Percentiles rank a stretch among this genome's conserved stretches.
Evolutionary conservation across 2,329 filamentous ascomycete species (phyloP).

Genomic region (Fusarium neocosmosporiellum): DNA sequence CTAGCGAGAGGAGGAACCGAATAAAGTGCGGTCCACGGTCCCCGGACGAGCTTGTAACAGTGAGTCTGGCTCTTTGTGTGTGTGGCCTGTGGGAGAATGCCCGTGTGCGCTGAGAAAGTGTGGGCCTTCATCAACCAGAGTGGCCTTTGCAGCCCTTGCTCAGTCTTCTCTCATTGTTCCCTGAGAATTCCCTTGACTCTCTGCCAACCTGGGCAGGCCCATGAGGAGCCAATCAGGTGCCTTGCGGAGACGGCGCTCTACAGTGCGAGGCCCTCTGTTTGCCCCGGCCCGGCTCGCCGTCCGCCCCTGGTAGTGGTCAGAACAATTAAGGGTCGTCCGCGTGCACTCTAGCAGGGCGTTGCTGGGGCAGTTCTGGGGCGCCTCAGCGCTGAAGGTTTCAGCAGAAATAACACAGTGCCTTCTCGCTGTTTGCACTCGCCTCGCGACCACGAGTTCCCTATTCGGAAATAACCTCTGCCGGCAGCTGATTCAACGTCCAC

Average conservation of each 20-base stretch:
- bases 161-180: constrained; percentile 15
- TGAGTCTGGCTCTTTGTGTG: not conserved
- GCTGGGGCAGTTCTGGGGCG: constrained; percentile 23
- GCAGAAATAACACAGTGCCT: constrained; percentile 21
- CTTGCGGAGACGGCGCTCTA: not conserved
- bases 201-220: not conserved
- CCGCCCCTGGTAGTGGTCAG: not conserved
- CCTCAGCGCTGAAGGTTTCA: constrained; percentile 1
- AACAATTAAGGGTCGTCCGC: constrained; percentile 6
- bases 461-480: constrained; percentile 1
- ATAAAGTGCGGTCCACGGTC: constrained; percentile 5
- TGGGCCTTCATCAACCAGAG: constrained; percentile 14
- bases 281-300: not conserved
- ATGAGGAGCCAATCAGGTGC: not conserved
- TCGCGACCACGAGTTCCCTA: not conserved
- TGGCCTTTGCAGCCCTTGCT: constrained; percentile 1
- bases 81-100: constrained; percentile 4
- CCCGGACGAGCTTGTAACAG: constrained; percentile 11
- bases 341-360: constrained; percentile 14
- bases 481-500: constrained; percentile 1
- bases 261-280: not conserved
- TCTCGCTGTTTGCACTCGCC: not conserved
- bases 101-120: constrained; percentile 7
- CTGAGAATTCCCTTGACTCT: not conserved
- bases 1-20: constrained; percentile 4